Evolutionary conservation across 2,329 filamentous ascomycete genomes (phyloP).

Genomic region (Beauveria brongniartii): DNA sequence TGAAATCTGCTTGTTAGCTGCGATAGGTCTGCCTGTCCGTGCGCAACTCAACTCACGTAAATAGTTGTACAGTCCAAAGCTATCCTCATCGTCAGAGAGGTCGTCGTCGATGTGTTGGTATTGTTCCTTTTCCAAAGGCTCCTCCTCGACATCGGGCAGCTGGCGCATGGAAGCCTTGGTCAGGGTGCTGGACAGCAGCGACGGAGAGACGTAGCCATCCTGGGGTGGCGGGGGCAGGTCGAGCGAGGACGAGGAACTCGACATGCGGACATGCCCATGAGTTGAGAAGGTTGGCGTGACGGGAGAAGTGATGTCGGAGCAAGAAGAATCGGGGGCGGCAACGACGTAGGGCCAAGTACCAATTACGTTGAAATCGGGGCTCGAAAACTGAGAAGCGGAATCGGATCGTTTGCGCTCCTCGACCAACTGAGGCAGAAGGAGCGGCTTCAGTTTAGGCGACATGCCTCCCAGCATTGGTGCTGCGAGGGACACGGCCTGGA

Average conservation of each 20-base stretch:
- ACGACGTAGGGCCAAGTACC: conserved; percentile 27
- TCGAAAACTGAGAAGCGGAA: conserved; percentile 17
- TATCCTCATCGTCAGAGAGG: conserved; percentile 17
- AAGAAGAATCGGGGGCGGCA: conserved; percentile 45
- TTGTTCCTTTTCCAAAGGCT: conserved; percentile 63
- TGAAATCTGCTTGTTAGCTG: conserved; percentile 25
- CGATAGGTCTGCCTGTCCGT: conserved; percentile 13
- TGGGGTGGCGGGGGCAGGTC: conserved; percentile 45
- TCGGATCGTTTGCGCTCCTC: conserved; percentile 38
- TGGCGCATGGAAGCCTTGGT: conserved; percentile 52
- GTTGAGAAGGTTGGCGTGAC: conserved; percentile 63
- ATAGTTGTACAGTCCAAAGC: conserved; percentile 53
- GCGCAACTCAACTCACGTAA: conserved; percentile 54
- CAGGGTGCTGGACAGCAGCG: conserved; percentile 8
- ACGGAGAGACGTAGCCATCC: conserved; percentile 46
- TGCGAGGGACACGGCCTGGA: conserved; percentile 7
- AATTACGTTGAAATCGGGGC: conserved; percentile 26
- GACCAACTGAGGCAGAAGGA: conserved; percentile 46
- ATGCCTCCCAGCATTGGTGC: conserved; percentile 22
- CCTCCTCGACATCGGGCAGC: conserved; percentile 78
- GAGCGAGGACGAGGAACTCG: conserved; percentile 73
- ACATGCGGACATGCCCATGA: conserved; percentile 54
- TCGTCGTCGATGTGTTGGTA: conserved; percentile 43
- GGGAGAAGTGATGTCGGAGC: conserved; percentile 62
- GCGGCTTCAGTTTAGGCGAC: conserved; percentile 43